Base-by-base conservation (phyloP, 371 early-diverging fungal genomes). In the Capillidium heterosporum region DNA sequence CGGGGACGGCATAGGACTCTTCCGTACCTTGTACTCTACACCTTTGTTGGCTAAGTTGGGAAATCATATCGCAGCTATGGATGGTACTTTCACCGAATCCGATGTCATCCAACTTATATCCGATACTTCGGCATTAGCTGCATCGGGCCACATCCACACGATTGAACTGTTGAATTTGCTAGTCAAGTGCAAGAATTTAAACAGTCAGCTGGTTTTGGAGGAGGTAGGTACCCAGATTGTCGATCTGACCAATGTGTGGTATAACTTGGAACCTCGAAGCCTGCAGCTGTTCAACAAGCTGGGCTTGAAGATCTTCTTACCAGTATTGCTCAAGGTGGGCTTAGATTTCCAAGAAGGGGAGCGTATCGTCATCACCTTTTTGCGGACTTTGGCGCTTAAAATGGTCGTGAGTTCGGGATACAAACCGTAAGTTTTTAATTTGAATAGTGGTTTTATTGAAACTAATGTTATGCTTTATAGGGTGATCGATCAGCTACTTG, bases 181-280 rank as follows among this genome's bases (percentile, higher is more conserved):
- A 13, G 59, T 68, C 21, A 63, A 76, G 43, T 85, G 77, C 62
- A 70, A 70, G 27, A 63, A 65, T 40, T 88, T 83, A 63, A 63
- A 66, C 13, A 73, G 81, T 58, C 82, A 76, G 64, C 75, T 86
- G 31, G 75, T 78, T n/a, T 80, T 79, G 76, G 61, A 66, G 21
- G 68, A 77, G 49, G 61, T 81, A 15, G 60, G 70, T 24, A 53
- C 48, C 19, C 68, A 72, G 44, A 43, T 84, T 1, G 59, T 58
- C 2, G 62, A 59, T 32, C 52, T 82, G 32, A 23, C 62, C 11
- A 57, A 64, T 17, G 63, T 74, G n/a, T 70, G 68, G 60, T 81
- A 70, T 54, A 70, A 75, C n/a, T n/a, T n/a, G 15, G 15, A 67
- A 71, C 41, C 67, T 73, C 1, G 68, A 68, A 1, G 51, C 77